Conservation (phyloP, 2,329 filamentous ascomycete genomes). For the Sarocladiaceae sp. region DNA sequence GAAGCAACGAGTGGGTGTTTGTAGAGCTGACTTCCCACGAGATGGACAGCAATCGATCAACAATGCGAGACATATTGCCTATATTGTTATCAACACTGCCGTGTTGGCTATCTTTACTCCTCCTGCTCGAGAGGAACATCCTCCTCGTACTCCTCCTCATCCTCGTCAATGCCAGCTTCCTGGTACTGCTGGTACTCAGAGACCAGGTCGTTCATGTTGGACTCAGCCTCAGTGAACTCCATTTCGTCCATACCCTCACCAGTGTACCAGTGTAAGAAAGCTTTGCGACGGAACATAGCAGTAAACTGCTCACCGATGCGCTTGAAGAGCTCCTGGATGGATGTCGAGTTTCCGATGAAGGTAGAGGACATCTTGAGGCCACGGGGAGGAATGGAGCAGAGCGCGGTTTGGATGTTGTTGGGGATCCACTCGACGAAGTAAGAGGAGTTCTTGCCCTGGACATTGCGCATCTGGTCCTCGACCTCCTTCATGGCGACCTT, state of each 20-base stretch:
- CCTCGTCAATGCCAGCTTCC: constrained; percentile 95
- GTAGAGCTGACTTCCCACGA: no score
- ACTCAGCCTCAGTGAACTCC: constrained; percentile 99
- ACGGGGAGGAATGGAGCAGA: constrained; percentile 96
- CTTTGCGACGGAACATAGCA: constrained; percentile 99
- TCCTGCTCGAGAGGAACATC: constrained; percentile 73
- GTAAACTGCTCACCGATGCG: constrained; percentile 99
- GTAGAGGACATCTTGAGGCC: constrained; percentile 99
- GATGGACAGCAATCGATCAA: no score
- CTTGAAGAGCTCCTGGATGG: constrained; percentile 99
- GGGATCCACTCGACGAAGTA: constrained; percentile 99
- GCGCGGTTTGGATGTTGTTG: constrained; percentile 99
- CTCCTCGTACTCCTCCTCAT: constrained; percentile 92
- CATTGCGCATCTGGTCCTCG: constrained; percentile 99
- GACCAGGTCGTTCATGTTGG: constrained; percentile 99
- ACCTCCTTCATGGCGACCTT: constrained; percentile 99
- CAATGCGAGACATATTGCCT: no score
- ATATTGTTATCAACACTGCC: no score
- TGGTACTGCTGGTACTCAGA: constrained; percentile 99
- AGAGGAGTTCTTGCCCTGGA: constrained; percentile 98
- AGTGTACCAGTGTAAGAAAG: constrained; percentile 99
- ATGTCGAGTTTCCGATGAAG: constrained; percentile 98
- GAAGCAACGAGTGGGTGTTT: no score
- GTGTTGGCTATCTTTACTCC: constrained; percentile 32
- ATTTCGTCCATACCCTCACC: constrained; percentile 99